A percentile compares a stretch with the other conserved stretches of the same genome.
Evolutionary conservation across 768 basidiomycete species (phyloP).

Genomic region (Russula sp.): DNA sequence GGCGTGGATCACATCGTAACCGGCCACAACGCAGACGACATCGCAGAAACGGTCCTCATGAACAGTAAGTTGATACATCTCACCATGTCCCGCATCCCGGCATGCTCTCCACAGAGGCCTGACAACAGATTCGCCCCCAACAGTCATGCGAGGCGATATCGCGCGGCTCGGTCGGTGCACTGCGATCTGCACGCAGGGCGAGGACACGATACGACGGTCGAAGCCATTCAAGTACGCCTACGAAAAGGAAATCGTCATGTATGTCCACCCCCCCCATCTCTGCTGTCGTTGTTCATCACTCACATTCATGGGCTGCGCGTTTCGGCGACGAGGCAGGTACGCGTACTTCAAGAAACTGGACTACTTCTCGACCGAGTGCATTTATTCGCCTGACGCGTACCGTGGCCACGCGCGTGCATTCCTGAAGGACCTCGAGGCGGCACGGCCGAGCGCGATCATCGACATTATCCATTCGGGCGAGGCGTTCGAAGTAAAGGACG

Average conservation of each 20-base stretch:
- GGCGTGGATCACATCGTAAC: slow-evolving; percentile 97
- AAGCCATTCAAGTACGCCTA: slow-evolving; percentile 99
- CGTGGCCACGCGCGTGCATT: slow-evolving; percentile 93
- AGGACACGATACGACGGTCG: slow-evolving; percentile 92
- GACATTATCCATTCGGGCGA: slow-evolving; percentile 98
- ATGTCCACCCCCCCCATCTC: slow-evolving; percentile 24
- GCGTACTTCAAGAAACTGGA: slow-evolving; percentile 99
- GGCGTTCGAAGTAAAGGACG: slow-evolving; percentile 79
- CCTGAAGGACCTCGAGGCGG: slow-evolving; percentile 91
- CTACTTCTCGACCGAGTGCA: slow-evolving; percentile 99
- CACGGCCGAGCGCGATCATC: slow-evolving; percentile 91
- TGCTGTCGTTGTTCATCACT: neutral
- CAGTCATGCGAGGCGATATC: slow-evolving; percentile 98
- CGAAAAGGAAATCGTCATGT: slow-evolving; percentile 99
- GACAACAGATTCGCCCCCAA: slow-evolving; percentile 5
- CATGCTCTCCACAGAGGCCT: neutral
- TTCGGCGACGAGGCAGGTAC: slow-evolving; percentile 52
- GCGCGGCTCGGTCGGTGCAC: slow-evolving; percentile 92
- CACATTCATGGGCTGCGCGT: neutral
- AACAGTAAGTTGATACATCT: slow-evolving; percentile 61
- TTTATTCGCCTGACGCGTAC: slow-evolving; percentile 98
- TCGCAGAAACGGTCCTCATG: slow-evolving; percentile 98
- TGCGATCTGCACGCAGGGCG: slow-evolving; percentile 89
- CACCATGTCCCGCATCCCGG: neutral
- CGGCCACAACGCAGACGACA: slow-evolving; percentile 98